Evolutionary conservation across 306 rosid species (phyloP), one percentile per base, ranked within the genome.

Genomic region (Citrullus colocynthis): DNA sequence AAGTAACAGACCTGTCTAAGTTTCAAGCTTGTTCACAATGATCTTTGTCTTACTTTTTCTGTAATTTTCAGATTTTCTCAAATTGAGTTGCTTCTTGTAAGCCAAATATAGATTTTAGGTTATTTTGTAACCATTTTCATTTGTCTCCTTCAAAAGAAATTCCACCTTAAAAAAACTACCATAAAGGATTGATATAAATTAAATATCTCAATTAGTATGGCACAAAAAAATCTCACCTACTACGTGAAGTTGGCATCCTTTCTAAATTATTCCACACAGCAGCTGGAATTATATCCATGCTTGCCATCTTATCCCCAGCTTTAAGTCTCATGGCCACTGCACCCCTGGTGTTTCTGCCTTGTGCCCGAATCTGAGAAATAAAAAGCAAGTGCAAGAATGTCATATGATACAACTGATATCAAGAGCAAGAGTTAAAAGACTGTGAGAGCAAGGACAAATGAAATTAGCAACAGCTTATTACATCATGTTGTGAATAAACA

Each of bases 281-380:
- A 51, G 91, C 96, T 41, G 97, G 97, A 79, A 95, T 87, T 74
- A 95, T 92, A 85, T 92, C 99, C 82, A 90, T 87, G 51, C 97
- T 83, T 17, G 99, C 99, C 92, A 95, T 91, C 85, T 85, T 92
- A 87, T 95, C 99, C 74, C 89, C 93, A 66, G 71, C 79, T 81
- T 63, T 92, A 70, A 95, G 97, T 82, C 89, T 91, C 99, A 95
- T 95, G 77, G 97, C 99, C 77, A 78, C 81, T 61, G 91, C 82
- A 54, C 97, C 99, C 81, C 99, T 87, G 4, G 99, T 92, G 81
- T 89, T 95, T 88, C 99, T 89, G 80, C 93, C 81, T 80, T 42
- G 89, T 24, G 97, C 83, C 16, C 97, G 97, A 81, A 92, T 89
- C 99, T 95, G 96, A 60, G 79, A 24, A 59, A 81, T 79, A 4